phyloP scores from a whole-genome alignment of 176 grass and related monocot species.

The Hyparrhenia diplandra region DNA sequence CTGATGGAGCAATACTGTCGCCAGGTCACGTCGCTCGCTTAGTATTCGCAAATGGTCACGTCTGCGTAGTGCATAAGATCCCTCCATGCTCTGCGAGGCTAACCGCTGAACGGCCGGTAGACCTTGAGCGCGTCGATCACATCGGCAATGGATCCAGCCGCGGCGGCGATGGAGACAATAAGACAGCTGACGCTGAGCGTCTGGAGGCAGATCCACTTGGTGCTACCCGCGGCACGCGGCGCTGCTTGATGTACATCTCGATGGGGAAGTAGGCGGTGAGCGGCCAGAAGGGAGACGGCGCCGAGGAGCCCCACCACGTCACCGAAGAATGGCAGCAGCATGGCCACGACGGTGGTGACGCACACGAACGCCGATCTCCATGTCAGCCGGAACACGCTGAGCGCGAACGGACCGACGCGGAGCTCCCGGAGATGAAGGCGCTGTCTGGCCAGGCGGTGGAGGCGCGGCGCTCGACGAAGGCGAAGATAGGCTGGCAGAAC shows the following conservation, averaged over 20 bases:
- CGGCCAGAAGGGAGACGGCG: slow-evolving; percentile 81
- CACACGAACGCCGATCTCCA: slow-evolving; percentile 75
- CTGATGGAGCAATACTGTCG: too few relatives aligned
- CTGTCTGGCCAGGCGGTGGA: slow-evolving; percentile 27
- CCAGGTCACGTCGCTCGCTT: background rate
- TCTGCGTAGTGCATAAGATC: too few relatives aligned
- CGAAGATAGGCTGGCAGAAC: slow-evolving; percentile 71
- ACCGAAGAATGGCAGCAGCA: slow-evolving; percentile 93
- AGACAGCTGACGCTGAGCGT: slow-evolving; percentile 51
- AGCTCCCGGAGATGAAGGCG: slow-evolving; percentile 49
- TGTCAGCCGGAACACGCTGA: slow-evolving; percentile 56
- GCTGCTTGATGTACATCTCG: slow-evolving; percentile 75
- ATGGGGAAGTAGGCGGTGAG: slow-evolving; percentile 68
- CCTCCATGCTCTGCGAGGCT: background rate
- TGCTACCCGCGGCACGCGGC: slow-evolving; percentile 26
- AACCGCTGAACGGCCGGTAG: slow-evolving; percentile 63
- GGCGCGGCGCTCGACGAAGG: slow-evolving; percentile 66
- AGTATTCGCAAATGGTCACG: background rate
- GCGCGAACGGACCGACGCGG: slow-evolving; percentile 11
- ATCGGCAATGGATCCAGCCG: slow-evolving; percentile 58
- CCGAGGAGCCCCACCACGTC: slow-evolving; percentile 78
- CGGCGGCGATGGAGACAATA: slow-evolving; percentile 52
- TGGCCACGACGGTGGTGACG: slow-evolving; percentile 62
- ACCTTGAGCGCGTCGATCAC: slow-evolving; percentile 61
- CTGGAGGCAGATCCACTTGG: slow-evolving; percentile 43